Percentiles rank a stretch among this genome's conserved stretches.
Conservation (phyloP, 2,329 filamentous ascomycete genomes). For the Fusarium chuoi region DNA sequence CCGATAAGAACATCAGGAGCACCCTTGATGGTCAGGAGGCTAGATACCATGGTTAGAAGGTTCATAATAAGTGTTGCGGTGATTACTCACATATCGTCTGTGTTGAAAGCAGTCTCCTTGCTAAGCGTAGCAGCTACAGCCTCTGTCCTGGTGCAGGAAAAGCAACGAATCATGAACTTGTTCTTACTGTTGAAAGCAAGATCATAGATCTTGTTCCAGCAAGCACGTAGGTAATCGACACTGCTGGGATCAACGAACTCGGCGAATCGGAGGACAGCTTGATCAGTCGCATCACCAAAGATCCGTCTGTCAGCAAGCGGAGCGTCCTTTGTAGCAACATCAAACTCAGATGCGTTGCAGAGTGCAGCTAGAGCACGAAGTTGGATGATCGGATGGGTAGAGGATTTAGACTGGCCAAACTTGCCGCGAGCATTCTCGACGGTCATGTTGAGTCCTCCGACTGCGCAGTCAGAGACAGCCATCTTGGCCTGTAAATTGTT, state of each 20-base stretch:
- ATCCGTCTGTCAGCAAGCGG: slow-evolving; percentile 72
- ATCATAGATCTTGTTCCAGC: slow-evolving; percentile 74
- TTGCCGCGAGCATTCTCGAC: slow-evolving; percentile 61
- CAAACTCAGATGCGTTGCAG: slow-evolving; percentile 81
- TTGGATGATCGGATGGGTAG: slow-evolving; percentile 60
- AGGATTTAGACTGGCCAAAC: slow-evolving; percentile 40
- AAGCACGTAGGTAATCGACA: slow-evolving; percentile 67
- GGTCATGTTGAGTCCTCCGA: slow-evolving; percentile 62
- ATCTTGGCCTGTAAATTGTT: slow-evolving; percentile 70
- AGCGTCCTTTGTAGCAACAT: slow-evolving; percentile 68
- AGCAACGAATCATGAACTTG: slow-evolving; percentile 75
- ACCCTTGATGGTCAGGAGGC: slow-evolving; percentile 79
- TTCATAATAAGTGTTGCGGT: fast-evolving
- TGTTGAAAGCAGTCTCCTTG: slow-evolving; percentile 1
- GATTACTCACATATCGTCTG: neutral
- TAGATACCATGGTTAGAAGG: slow-evolving; percentile 27
- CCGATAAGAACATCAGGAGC: slow-evolving; percentile 78
- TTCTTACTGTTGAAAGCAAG: slow-evolving; percentile 85
- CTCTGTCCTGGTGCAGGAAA: slow-evolving; percentile 43
- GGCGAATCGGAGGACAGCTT: slow-evolving; percentile 77
- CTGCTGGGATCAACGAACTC: slow-evolving; percentile 61
- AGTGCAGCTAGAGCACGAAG: slow-evolving; percentile 71
- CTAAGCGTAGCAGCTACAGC: slow-evolving; percentile 56
- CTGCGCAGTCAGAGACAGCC: slow-evolving; percentile 75
- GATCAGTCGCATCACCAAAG: slow-evolving; percentile 80